These are phyloP conservation scores for Eremothecium gossypii DNA, from an alignment of 1,139 yeast species.

Conservation along the genomic window DNA sequence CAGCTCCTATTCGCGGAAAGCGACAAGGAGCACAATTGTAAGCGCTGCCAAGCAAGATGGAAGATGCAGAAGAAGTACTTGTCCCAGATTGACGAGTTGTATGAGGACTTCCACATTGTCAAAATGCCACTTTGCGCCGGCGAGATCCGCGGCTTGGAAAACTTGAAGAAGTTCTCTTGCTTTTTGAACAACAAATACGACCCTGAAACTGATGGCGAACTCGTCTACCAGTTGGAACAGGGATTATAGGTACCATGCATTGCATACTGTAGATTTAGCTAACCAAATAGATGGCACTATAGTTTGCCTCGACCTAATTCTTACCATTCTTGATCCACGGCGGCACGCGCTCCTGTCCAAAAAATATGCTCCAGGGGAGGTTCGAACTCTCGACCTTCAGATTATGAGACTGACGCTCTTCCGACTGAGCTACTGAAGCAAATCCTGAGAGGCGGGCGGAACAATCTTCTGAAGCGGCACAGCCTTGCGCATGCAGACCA, in stretches of 20 bases:
- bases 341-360: conserved; percentile 8
- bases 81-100: conserved; percentile 88
- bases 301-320: too few relatives aligned
- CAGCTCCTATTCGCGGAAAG: conserved; percentile 76
- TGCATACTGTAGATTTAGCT: too few relatives aligned
- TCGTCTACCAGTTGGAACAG: conserved; percentile 61
- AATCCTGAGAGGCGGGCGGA: not conserved
- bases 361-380: conserved; percentile 45
- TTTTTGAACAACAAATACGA: conserved; percentile 62
- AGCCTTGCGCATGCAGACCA: too few relatives aligned
- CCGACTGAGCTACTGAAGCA: conserved; percentile 39
- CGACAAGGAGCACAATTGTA: conserved; percentile 58
- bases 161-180: conserved; percentile 67
- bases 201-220: conserved; percentile 49
- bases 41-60: conserved; percentile 86
- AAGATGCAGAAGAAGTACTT: conserved; percentile 92
- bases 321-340: too few relatives aligned
- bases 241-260: conserved; percentile 18
- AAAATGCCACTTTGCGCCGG: conserved; percentile 91
- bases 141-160: conserved; percentile 86
- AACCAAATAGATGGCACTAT: too few relatives aligned
- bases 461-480: too few relatives aligned
- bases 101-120: conserved; percentile 89
- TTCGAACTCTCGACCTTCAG: conserved; percentile 40
- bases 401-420: conserved; percentile 39